Conservation (phyloP, 257 asterid genomes). For the Pogostemon cablin region DNA sequence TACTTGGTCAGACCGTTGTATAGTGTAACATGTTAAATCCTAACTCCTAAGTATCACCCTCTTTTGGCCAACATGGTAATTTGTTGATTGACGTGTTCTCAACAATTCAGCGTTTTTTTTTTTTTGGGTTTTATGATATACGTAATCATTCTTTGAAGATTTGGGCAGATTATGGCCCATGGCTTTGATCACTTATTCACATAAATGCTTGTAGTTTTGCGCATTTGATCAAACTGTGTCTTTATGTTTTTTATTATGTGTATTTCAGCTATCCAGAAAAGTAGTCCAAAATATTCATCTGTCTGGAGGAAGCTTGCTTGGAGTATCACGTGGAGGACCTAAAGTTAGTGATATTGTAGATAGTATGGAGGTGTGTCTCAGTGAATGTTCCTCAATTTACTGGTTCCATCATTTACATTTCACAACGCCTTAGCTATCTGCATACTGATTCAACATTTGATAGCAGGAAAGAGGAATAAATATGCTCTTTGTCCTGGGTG, state of each 20-base stretch:
- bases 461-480: conserved; percentile 92
- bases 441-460: conserved; percentile 27
- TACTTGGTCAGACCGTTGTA: conserved; percentile 18
- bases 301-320: conserved; percentile 97
- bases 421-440: conserved; percentile 15
- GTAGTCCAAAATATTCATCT: conserved; percentile 97
- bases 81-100: conserved; percentile 26
- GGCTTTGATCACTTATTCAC: neutral
- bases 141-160: conserved; percentile 3
- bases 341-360: conserved; percentile 78
- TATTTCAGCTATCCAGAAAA: conserved; percentile 77
- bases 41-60: neutral
- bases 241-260: conserved; percentile 2
- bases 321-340: conserved; percentile 99
- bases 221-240: conserved; percentile 15
- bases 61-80: conserved; percentile 6
- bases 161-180: conserved; percentile 13
- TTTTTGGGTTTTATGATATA: conserved; percentile 11
- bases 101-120: neutral
- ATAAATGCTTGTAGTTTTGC: conserved; percentile 11
- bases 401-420: conserved; percentile 9
- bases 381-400: conserved; percentile 17
- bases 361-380: conserved; percentile 70
- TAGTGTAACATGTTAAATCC: conserved; percentile 6
- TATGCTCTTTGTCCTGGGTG: conserved; percentile 97